Base-by-base conservation (phyloP, 2,329 filamentous ascomycete species). In the Phaeosphaeriaceae sp. region DNA sequence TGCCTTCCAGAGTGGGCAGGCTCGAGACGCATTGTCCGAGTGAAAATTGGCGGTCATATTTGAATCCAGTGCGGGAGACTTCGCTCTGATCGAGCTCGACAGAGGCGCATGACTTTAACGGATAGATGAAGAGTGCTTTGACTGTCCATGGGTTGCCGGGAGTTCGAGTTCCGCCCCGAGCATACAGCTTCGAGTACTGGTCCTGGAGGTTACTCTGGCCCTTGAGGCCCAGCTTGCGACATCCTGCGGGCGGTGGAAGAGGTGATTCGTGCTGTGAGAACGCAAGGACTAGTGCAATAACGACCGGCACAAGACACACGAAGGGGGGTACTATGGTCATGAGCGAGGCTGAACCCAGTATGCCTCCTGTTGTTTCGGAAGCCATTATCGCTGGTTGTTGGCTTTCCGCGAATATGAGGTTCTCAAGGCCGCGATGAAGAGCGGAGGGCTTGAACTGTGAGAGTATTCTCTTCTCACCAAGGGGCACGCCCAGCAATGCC, bases 21-120 rank as follows among this genome's bases (percentile, higher is more conserved):
- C 75, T 75, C 4, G 77, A 77, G 36, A 80, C 74, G 42, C 82
- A 75, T 75, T 93, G 89, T 1, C 91, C 92, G 73, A 97, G 91
- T 48, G 88, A 89, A 80, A 93, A 96, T 66, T 94, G 86, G 6
- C 92, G 87, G 77, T 97, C 93, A 76, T 90, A 91, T 73, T 89
- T 85, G 56, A 96, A 54, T 1, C 93, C 92, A 2, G 86, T 86
- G 6, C 86, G 80, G 47, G 91, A 78, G 17, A 95, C 83, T 53
- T 86, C 84, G 58, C 86, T 86, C 60, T 83, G 80, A 51, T 85
- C 79, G 48, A 97, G 77, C 78, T 95, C 91, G 54, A 96, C 87
- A 25, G 90, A 91, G 55, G 81, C 82, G 75, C 92, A 96, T 56
- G 90, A 92, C 79, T 96, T 94, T 75, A 97, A 80, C 0, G 93